These are phyloP conservation scores for Aspergillus tubingensis DNA, from an alignment of 2,329 filamentous ascomycete species.

Conservation along the genomic window DNA sequence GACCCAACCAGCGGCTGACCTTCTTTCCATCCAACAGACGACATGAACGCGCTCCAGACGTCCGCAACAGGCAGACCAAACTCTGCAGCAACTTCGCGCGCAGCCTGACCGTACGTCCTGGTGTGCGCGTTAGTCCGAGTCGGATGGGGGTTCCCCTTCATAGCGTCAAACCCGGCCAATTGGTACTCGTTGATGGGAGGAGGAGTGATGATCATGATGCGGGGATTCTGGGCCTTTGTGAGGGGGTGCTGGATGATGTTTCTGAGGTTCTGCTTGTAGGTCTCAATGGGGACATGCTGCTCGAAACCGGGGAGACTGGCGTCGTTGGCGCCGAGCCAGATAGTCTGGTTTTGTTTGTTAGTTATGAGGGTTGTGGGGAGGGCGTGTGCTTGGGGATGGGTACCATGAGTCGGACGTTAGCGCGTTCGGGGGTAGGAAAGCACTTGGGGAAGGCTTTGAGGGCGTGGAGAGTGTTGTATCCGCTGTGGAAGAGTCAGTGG, in stretches of 20 bases:
- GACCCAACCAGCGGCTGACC: constrained; percentile 58
- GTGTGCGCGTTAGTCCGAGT: constrained; percentile 62
- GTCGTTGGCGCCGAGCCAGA: constrained; percentile 92
- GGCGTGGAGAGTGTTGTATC: constrained; percentile 79
- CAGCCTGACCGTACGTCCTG: constrained; percentile 67
- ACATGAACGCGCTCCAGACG: constrained; percentile 77
- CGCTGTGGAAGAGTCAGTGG: constrained; percentile 47
- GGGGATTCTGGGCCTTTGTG: constrained; percentile 69
- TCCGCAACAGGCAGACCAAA: constrained; percentile 68
- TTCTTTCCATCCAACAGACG: constrained; percentile 57
- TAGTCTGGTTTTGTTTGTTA: constrained; percentile 52
- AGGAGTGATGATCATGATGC: constrained; percentile 74
- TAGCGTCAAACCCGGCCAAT: constrained; percentile 52
- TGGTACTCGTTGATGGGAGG: constrained; percentile 80
- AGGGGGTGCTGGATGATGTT: constrained; percentile 71
- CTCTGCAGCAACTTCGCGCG: constrained; percentile 61
- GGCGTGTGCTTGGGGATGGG: background rate
- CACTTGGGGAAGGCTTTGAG: constrained; percentile 68
- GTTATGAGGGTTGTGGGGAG: background rate
- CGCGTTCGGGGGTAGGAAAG: constrained; percentile 65
- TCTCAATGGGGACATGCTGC: constrained; percentile 76
- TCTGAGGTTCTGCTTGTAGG: constrained; percentile 72
- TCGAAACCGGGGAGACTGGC: constrained; percentile 67
- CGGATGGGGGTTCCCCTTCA: constrained; percentile 51
- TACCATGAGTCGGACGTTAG: constrained; percentile 48